Conservation (phyloP, 177 flowering plant species). For the Telopea speciosissima region DNA sequence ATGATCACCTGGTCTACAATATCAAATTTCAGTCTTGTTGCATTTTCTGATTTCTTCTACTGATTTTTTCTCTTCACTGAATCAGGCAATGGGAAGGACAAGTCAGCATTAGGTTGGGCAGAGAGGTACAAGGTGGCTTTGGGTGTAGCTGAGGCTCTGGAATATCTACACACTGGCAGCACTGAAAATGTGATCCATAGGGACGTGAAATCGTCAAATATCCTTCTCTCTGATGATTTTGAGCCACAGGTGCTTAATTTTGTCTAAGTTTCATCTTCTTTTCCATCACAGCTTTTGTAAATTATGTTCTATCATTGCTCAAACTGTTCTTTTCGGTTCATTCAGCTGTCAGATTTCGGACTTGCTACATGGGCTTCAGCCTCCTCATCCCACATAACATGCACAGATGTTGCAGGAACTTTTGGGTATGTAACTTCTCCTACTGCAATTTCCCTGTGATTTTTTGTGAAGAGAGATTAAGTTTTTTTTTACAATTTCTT, state of each 20-base stretch:
- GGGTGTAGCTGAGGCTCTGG: conserved; percentile 84
- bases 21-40: background rate
- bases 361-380: conserved; percentile 76
- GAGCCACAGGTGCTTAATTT: conserved; percentile 66
- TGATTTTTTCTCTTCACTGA: background rate
- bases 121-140: conserved; percentile 81
- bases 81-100: conserved; percentile 45
- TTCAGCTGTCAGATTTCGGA: conserved; percentile 94
- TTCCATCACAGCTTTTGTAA: background rate
- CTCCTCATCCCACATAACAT: conserved; percentile 47
- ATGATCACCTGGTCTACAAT: background rate
- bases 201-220: conserved; percentile 95
- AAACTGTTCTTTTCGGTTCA: background rate
- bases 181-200: conserved; percentile 75
- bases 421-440: conserved; percentile 61
- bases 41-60: background rate
- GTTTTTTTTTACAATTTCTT: background rate
- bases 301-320: background rate
- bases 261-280: background rate
- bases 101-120: conserved; percentile 52
- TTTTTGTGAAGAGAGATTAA: background rate
- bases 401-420: conserved; percentile 89
- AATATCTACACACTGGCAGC: conserved; percentile 52
- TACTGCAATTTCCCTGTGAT: background rate
- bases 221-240: conserved; percentile 76